phyloP scores from a whole-genome alignment of 805 yeast genomes.

The Komagataella phaffii region DNA sequence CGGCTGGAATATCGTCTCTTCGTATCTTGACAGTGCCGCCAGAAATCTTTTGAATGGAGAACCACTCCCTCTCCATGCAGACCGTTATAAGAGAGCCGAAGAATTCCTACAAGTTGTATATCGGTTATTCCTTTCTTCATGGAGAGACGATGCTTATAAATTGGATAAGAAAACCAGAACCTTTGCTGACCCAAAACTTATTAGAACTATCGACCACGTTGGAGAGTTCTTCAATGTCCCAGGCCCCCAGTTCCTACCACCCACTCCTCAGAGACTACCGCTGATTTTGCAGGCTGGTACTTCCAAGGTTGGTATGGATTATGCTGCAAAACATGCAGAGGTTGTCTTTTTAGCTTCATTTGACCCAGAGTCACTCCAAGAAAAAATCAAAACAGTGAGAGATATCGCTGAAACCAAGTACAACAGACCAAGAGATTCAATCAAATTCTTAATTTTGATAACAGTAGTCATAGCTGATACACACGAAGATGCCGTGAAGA shows the following conservation, averaged over 20 bases:
- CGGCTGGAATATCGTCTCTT: conserved; percentile 19
- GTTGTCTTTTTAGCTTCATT: conserved; percentile 13
- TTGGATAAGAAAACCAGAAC: conserved; percentile 15
- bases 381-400: conserved; percentile 17
- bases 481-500: conserved; percentile 24
- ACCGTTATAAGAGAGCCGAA: conserved; percentile 15
- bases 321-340: conserved; percentile 19
- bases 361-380: conserved; percentile 13
- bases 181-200: conserved; percentile 11
- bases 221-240: conserved; percentile 15
- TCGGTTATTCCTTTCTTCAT: conserved; percentile 14
- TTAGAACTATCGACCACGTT: conserved; percentile 14
- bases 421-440: conserved; percentile 19
- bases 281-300: conserved; percentile 18
- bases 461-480: conserved; percentile 24
- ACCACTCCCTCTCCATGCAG: conserved; percentile 14
- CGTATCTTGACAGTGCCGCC: conserved; percentile 16
- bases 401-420: conserved; percentile 17
- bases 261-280: conserved; percentile 18
- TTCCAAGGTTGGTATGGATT: conserved; percentile 15
- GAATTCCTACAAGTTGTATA: conserved; percentile 16
- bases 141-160: conserved; percentile 19
- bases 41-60: conserved; percentile 15
- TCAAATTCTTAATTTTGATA: conserved; percentile 23
- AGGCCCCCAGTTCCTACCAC: conserved; percentile 14